These are phyloP conservation scores for Paramecium caudatum DNA, from an alignment of 73 alveolate species.

Conservation along the genomic window DNA sequence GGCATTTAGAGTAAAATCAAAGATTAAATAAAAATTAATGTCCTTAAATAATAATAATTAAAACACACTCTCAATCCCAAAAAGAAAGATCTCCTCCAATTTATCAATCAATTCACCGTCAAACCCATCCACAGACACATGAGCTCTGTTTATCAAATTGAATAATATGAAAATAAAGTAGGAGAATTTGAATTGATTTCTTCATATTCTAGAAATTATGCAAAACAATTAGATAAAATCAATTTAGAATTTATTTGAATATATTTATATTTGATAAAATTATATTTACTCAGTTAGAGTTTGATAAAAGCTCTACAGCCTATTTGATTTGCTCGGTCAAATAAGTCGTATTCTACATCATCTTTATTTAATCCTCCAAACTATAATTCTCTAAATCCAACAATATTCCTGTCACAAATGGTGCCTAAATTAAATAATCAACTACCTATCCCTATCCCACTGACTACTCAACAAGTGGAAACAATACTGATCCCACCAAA, in stretches of 20 bases:
- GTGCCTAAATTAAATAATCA: conserved; percentile 38
- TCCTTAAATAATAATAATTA: conserved; percentile 23
- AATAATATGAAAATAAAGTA: not conserved
- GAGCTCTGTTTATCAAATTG: conserved; percentile 21
- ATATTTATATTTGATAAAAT: conserved; percentile 15
- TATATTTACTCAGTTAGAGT: conserved; percentile 32
- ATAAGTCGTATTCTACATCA: not conserved
- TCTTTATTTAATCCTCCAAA: conserved; percentile 18
- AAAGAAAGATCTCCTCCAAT: conserved; percentile 20
- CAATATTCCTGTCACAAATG: conserved; percentile 46
- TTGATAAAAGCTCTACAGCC: conserved; percentile 46
- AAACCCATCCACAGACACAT: conserved; percentile 14
- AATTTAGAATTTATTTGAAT: conserved; percentile 10
- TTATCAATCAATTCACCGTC: not conserved
- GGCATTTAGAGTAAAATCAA: conserved; percentile 11
- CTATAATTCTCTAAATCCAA: conserved; percentile 61
- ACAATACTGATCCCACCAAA: not conserved
- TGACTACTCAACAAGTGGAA: not conserved
- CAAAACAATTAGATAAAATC: conserved; percentile 36
- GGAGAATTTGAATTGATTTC: conserved; percentile 43
- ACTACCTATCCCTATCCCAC: conserved; percentile 15
- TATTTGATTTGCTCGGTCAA: conserved; percentile 60
- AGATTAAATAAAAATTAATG: conserved; percentile 4
- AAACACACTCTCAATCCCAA: conserved; percentile 2
- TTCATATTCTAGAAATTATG: conserved; percentile 23